phyloP scores from a whole-genome alignment of 495 filamentous ascomycete genomes.

The Aspergillus carlsbadensis region DNA sequence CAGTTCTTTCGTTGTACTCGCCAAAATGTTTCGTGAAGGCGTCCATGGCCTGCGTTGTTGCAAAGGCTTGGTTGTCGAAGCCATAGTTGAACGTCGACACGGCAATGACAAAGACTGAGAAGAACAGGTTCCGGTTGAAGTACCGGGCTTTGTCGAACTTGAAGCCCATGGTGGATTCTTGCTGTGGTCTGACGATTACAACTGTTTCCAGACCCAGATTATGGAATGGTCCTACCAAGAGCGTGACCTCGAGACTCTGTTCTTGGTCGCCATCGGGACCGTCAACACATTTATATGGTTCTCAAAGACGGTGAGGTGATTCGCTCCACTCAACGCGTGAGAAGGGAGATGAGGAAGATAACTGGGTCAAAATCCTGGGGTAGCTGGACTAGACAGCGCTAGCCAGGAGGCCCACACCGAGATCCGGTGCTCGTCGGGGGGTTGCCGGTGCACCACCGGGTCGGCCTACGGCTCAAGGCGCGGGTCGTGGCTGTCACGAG shows the following conservation, averaged over 20 bases:
- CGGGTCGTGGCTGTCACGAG: background rate
- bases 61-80: slow-evolving; percentile 34
- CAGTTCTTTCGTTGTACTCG: slow-evolving; percentile 20
- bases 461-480: background rate
- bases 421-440: background rate
- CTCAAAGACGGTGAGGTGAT: background rate
- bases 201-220: too few relatives aligned
- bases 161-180: background rate
- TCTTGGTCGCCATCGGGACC: background rate
- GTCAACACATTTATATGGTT: background rate
- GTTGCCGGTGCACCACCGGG: background rate
- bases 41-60: slow-evolving; percentile 33
- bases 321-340: background rate
- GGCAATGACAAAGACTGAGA: background rate
- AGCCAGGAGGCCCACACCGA: background rate
- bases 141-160: background rate
- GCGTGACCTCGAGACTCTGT: background rate
- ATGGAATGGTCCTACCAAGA: background rate
- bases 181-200: background rate
- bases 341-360: background rate
- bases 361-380: background rate
- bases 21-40: slow-evolving; percentile 32
- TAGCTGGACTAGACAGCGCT: background rate
- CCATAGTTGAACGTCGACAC: slow-evolving; percentile 36
- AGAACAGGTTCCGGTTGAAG: background rate